Conservation (phyloP, 2,329 filamentous ascomycete genomes). For the Ophiostoma sp. region DNA sequence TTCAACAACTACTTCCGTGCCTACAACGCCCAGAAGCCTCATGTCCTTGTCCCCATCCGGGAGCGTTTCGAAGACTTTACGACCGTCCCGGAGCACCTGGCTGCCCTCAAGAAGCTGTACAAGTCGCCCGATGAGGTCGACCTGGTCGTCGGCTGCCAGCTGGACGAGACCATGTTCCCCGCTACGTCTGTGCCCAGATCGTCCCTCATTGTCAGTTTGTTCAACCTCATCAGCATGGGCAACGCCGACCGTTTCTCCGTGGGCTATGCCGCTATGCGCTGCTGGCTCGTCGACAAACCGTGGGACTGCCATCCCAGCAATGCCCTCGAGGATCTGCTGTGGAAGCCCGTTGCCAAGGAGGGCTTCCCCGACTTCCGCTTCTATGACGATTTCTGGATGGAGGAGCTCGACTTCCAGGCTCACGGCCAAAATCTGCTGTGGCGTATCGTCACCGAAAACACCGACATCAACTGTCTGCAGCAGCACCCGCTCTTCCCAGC, state of each 20-base stretch:
- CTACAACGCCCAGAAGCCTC: constrained; percentile 28
- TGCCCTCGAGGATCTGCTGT: constrained; percentile 30
- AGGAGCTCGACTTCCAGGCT: constrained; percentile 28
- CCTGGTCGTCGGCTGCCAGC: constrained; percentile 30
- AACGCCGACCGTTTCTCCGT: constrained; percentile 30
- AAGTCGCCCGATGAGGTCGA: constrained; percentile 29
- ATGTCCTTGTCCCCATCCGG: constrained; percentile 26
- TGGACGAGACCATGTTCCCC: constrained; percentile 28
- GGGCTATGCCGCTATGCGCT: constrained; percentile 29
- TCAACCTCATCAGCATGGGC: constrained; percentile 30
- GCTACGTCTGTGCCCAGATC: constrained; percentile 26
- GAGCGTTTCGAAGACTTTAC: constrained; percentile 27
- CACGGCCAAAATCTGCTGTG: constrained; percentile 29
- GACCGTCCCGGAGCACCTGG: constrained; percentile 23
- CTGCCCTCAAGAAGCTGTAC: constrained; percentile 25
- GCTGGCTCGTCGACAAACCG: constrained; percentile 31
- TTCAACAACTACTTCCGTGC: constrained; percentile 30
- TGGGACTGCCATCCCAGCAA: constrained; percentile 31
- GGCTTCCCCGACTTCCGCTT: constrained; percentile 28
- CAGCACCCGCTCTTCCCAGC: constrained; percentile 27
- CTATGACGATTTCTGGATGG: constrained; percentile 29
- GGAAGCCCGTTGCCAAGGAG: constrained; percentile 23
- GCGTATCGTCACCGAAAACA: constrained; percentile 30
- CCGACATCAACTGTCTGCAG: constrained; percentile 29
- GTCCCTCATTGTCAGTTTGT: constrained; percentile 29